Conservation (phyloP, 2,329 filamentous ascomycete species). For the Ambrosiella cleistominuta region DNA sequence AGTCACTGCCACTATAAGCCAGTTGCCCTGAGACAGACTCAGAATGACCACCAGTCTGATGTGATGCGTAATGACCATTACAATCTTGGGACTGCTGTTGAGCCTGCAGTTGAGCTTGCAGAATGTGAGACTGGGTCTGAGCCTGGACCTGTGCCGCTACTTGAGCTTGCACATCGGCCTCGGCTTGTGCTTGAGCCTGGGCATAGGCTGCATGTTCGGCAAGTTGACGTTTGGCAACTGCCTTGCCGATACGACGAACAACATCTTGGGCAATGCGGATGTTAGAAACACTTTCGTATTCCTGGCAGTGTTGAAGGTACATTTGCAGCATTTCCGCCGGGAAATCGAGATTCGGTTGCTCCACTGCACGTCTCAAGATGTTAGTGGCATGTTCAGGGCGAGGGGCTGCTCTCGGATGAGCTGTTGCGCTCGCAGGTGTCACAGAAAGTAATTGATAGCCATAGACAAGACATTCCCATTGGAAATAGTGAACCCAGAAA, state of each 20-base stretch:
- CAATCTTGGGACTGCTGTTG: background rate
- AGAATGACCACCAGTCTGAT: too few relatives aligned
- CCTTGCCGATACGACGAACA: constrained; percentile 50
- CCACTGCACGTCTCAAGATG: constrained; percentile 55
- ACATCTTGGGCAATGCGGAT: constrained; percentile 58
- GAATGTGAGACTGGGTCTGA: constrained; percentile 10
- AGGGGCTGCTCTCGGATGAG: background rate
- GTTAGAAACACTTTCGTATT: constrained; percentile 65
- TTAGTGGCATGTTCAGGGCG: constrained; percentile 49
- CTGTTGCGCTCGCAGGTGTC: constrained; percentile 34
- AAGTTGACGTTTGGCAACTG: constrained; percentile 41
- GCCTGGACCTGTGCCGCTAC: constrained; percentile 14
- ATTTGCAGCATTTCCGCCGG: constrained; percentile 60
- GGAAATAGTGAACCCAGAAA: constrained; percentile 86
- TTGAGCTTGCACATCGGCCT: background rate
- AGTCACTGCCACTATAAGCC: constrained; percentile 14
- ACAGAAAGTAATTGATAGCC: constrained; percentile 19
- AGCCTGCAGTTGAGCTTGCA: background rate
- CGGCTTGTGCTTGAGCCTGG: constrained; percentile 16
- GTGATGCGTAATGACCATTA: background rate
- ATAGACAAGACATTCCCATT: constrained; percentile 67
- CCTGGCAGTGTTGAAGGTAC: constrained; percentile 67
- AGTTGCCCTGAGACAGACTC: too few relatives aligned
- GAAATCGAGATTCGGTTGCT: constrained; percentile 48
- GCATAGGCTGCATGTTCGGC: constrained; percentile 23